Conservation (phyloP, 805 yeast genomes). For the Phaffomyces thermotolerans region DNA sequence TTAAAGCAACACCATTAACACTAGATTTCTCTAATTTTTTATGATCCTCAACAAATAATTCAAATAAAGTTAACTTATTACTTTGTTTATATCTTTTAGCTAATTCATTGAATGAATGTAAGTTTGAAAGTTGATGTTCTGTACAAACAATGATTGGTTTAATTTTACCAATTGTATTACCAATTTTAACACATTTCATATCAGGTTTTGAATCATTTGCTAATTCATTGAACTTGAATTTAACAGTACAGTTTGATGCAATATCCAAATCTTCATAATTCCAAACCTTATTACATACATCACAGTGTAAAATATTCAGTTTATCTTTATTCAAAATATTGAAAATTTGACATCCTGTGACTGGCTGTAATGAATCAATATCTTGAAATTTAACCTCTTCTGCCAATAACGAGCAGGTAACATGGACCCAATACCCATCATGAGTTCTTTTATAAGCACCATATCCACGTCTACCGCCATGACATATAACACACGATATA, state of each 20-base stretch:
- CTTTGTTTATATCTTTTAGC: constrained; percentile 13
- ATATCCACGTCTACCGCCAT: constrained; percentile 9
- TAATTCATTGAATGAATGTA: constrained; percentile 23
- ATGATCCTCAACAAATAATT: constrained; percentile 15
- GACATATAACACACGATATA: constrained; percentile 63
- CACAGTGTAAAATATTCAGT: constrained; percentile 48
- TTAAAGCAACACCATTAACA: constrained; percentile 29
- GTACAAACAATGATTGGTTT: constrained; percentile 39
- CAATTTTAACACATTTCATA: constrained; percentile 17
- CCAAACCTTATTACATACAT: constrained; percentile 44
- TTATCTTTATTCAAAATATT: constrained; percentile 15
- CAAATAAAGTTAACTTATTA: constrained; percentile 11
- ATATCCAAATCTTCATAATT: constrained; percentile 27
- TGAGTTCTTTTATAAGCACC: constrained; percentile 53
- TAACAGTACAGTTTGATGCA: constrained; percentile 39
- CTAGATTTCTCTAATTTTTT: constrained; percentile 12
- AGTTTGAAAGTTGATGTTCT: constrained; percentile 23
- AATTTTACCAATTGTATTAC: constrained; percentile 30
- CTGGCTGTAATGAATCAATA: constrained; percentile 38
- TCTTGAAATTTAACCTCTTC: constrained; percentile 39
- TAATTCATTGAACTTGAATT: constrained; percentile 34
- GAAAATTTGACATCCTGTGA: constrained; percentile 30
- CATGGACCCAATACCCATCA: constrained; percentile 72
- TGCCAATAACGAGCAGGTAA: constrained; percentile 58
- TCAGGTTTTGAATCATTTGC: constrained; percentile 16